phyloP scores from a whole-genome alignment of 1,284 basidiomycete species.

The Apiotrichum akiyoshidainum region DNA sequence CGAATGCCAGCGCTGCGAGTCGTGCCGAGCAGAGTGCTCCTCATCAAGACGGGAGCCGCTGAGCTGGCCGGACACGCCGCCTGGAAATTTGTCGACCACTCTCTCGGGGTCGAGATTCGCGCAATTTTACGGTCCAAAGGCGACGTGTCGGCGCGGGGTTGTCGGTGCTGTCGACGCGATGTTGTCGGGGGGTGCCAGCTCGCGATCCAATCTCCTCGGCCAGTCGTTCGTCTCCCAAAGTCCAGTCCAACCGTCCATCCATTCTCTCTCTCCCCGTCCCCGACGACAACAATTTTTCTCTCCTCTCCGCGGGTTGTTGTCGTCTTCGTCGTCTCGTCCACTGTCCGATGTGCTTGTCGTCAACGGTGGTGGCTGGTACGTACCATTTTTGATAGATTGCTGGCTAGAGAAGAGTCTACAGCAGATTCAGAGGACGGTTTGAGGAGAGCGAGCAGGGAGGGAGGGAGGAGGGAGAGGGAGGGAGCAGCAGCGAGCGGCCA shows the following conservation, averaged over 20 bases:
- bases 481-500: background rate
- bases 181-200: too few relatives aligned
- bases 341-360: background rate
- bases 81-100: too few relatives aligned
- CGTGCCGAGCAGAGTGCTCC: too few relatives aligned
- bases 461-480: background rate
- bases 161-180: too few relatives aligned
- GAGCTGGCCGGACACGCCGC: too few relatives aligned
- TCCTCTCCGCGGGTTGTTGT: background rate
- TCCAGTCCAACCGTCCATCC: background rate
- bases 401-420: background rate
- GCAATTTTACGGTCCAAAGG: too few relatives aligned
- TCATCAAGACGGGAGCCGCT: too few relatives aligned
- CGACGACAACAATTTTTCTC: background rate
- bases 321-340: background rate
- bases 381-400: slow-evolving; percentile 8
- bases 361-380: background rate
- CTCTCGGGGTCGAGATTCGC: too few relatives aligned
- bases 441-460: background rate
- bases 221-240: background rate
- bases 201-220: background rate
- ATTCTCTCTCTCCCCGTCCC: background rate
- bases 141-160: too few relatives aligned
- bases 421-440: background rate
- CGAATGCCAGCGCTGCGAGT: too few relatives aligned